phyloP scores from a whole-genome alignment of 1,139 yeast species.

The Lodderomyces theae region DNA sequence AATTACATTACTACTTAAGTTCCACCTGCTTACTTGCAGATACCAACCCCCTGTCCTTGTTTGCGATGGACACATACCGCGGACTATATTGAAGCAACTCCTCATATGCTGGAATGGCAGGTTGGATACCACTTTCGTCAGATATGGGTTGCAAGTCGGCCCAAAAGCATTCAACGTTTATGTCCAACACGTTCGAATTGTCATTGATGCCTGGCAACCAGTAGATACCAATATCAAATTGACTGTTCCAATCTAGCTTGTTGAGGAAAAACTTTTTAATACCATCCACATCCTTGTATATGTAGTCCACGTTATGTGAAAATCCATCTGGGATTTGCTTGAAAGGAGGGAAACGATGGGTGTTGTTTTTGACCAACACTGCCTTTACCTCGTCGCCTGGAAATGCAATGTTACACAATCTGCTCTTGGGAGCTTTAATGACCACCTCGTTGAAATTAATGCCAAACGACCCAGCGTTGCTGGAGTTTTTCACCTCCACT shows the following conservation, averaged over 20 bases:
- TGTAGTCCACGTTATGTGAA: constrained; percentile 47
- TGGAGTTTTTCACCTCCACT: constrained; percentile 44
- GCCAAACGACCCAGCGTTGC: constrained; percentile 51
- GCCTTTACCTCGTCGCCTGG: constrained; percentile 19
- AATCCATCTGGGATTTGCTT: constrained; percentile 47
- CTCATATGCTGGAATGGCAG: constrained; percentile 62
- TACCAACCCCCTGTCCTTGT: constrained; percentile 64
- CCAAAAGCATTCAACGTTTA: constrained; percentile 68
- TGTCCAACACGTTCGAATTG: constrained; percentile 43
- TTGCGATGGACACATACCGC: constrained; percentile 60
- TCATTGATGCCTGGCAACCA: constrained; percentile 69
- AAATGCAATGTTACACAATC: constrained; percentile 62
- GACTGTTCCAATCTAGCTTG: constrained; percentile 58
- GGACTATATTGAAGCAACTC: constrained; percentile 70
- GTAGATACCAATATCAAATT: constrained; percentile 63
- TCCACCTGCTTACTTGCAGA: constrained; percentile 37
- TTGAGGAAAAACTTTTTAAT: constrained; percentile 61
- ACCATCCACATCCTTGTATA: constrained; percentile 56
- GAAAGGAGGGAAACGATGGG: constrained; percentile 32
- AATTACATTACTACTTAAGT: not conserved
- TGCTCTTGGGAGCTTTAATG: constrained; percentile 58
- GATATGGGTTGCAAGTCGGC: constrained; percentile 47
- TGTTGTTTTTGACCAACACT: constrained; percentile 5
- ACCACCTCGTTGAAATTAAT: constrained; percentile 63
- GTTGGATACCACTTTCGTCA: constrained; percentile 33